Base-by-base conservation (phyloP, 495 filamentous ascomycete genomes). In the Saxophila tyrrhenica region DNA sequence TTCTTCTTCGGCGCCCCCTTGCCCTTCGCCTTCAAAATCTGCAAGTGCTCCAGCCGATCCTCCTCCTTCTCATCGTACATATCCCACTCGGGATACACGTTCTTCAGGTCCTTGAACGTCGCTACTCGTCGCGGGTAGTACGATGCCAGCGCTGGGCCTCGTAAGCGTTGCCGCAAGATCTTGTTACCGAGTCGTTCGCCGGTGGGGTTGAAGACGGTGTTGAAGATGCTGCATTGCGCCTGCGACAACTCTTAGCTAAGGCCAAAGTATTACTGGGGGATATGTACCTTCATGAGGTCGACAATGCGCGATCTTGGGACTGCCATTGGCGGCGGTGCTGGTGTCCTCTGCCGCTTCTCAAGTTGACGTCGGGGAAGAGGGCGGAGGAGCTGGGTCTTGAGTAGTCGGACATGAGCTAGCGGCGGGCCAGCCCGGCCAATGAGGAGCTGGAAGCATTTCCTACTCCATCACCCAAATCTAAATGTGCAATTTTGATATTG, bases 1-100 rank as follows among this genome's bases (percentile, higher is more conserved):
- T 91, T 92, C 80, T 95, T 96, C 77, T 89, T 94, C 19, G 91
- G 89, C 25, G 86, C 76, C 15, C 85, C 86, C 71, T 97, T 97
- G 47, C 90, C 92, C 67, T 86, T 82, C 16, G 74, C 63, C 72
- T 85, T 92, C 62, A 82, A 69, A 82, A 83, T 78, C 70, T 78
- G 76, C 52, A 96, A 72, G 56, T 82, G 76, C 61, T 91, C 86
- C 61, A 88, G 68, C 60, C 91, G 78, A 55, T 90, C 84, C 47
- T 88, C 84, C 67, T 89, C 85, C 21, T 73, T 71, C 39, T 92
- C 84, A 61, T 94, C 77, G 55, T 79, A 79, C 21, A 82, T 81
- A 48, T 80, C 77, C 39, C 85, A 69, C 16, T 78, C 74, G 22
- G 73, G 74, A 64, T 84, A 85, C 51, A 79, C 71, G 11, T 73